Base-by-base conservation (phyloP, 768 basidiomycete species). In the Dictyophora rubrovolvata region DNA sequence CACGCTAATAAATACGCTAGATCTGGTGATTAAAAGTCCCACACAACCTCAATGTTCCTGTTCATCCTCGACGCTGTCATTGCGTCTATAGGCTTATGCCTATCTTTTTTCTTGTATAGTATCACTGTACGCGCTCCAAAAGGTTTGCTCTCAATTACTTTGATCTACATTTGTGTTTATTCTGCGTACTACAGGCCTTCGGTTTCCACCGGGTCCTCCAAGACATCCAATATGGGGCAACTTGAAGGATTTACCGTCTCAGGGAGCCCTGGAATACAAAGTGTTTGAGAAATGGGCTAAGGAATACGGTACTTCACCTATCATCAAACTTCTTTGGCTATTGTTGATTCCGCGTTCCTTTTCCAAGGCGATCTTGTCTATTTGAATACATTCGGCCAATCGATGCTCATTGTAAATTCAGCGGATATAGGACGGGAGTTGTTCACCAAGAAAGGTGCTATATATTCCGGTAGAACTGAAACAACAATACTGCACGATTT, bases 141-240 rank as follows among this genome's bases (percentile, higher is more conserved):
- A 28, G 28, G 28, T 28, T 28, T 28, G 28, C 28, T 28, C 28
- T 28, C 7, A 28, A 7, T 28, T 28, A 7, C 2, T 3, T 28
- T 28, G 7, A 28, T 28, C 28, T 28, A 7, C 7, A 28, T 7
- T 28, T 28, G 28, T 3, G 28, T 2, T 28, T 28, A 28, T 28
- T 28, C 7, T 28, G 2, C 28, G 28, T 7, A 2, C 4, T 28
- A 28, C 28, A 57, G 56, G 47, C 11, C 33, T 57, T 20, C 47
- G 18, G 12, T 65, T 68, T 47, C 69, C 69, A 33, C 69, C 69
- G 21, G 69, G 69, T 14, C 69, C 69, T 8, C 65, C 56, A 42
- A 48, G 56, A 16, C 61, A 63, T 17, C 66, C 65, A 16, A 11
- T 70, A 20, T 52, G 70, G 46, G 69, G 69, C 20, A 70, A 69